Conservation (phyloP, 2,329 filamentous ascomycete genomes). For the Westerdykella sp. region DNA sequence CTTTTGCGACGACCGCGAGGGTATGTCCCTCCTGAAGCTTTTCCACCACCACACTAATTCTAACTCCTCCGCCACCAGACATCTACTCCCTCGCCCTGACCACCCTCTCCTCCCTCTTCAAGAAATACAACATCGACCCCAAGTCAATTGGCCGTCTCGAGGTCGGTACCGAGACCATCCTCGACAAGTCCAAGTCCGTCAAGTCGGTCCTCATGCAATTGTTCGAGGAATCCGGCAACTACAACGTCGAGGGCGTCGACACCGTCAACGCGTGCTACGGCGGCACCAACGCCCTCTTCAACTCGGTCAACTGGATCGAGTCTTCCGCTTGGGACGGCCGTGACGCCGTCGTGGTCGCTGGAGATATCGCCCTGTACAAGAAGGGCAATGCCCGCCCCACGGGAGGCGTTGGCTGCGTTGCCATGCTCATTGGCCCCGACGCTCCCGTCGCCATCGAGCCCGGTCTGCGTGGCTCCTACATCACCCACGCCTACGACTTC, state of each 20-base stretch:
- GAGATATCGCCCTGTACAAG: conserved; percentile 51
- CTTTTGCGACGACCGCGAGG: conserved; percentile 51
- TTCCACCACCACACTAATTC: background rate
- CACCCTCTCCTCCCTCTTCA: conserved; percentile 46
- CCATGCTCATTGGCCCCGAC: conserved; percentile 49
- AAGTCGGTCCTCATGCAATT: conserved; percentile 51
- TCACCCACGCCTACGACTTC: conserved; percentile 50
- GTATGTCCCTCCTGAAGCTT: conserved; percentile 20
- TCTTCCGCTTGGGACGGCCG: conserved; percentile 50
- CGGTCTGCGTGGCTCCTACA: conserved; percentile 46
- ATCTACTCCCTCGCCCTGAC: conserved; percentile 51
- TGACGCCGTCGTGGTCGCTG: conserved; percentile 47
- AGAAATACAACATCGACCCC: conserved; percentile 49
- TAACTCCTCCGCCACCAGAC: conserved; percentile 34
- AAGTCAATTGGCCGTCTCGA: conserved; percentile 48
- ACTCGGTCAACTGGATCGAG: conserved; percentile 50
- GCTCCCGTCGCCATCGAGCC: conserved; percentile 47
- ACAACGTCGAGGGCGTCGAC: conserved; percentile 49
- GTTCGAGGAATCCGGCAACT: conserved; percentile 47
- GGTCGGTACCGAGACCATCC: conserved; percentile 49
- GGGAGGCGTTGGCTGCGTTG: conserved; percentile 49
- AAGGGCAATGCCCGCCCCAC: conserved; percentile 50
- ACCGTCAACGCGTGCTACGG: conserved; percentile 52
- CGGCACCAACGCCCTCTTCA: conserved; percentile 51
- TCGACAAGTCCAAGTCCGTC: conserved; percentile 52